Conservation (phyloP, 139 green algal species). For the Coelastrella sp. region DNA sequence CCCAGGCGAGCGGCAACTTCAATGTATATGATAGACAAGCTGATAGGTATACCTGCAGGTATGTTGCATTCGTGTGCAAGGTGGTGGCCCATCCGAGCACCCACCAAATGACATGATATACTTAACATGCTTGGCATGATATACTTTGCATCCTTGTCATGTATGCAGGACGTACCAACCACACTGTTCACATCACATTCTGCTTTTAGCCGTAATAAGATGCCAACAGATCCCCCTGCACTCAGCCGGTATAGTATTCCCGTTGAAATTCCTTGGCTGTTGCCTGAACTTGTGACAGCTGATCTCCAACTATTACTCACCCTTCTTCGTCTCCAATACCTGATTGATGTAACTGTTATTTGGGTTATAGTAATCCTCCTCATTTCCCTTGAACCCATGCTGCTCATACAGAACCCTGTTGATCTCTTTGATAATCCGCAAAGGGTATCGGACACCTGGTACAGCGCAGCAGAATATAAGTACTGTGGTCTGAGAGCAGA, state of each 20-base stretch:
- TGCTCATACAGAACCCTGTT: slow-evolving; percentile 36
- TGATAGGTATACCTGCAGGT: slow-evolving; percentile 73
- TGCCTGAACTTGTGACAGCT: neutral
- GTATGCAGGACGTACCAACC: too few species aligned
- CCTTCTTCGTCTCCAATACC: slow-evolving; percentile 61
- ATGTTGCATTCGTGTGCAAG: neutral
- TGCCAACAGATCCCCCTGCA: neutral
- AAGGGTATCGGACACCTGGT: slow-evolving; percentile 30
- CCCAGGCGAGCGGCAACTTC: slow-evolving; percentile 60
- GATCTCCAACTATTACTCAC: slow-evolving; percentile 22
- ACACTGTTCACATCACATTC: too few species aligned
- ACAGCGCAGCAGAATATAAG: too few species aligned
- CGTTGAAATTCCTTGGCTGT: neutral
- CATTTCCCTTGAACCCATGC: slow-evolving; percentile 43
- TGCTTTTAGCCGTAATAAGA: too few species aligned
- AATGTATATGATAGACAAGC: slow-evolving; percentile 72
- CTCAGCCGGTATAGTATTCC: neutral
- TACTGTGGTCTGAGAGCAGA: too few species aligned
- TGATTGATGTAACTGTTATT: slow-evolving; percentile 76
- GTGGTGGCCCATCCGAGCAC: neutral
- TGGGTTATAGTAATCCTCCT: slow-evolving; percentile 69
- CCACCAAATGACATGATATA: neutral
- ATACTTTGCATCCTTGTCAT: neutral
- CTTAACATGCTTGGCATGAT: neutral
- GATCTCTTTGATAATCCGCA: slow-evolving; percentile 35